Conservation (phyloP, 148 eudicot genomes). For the Cornus florida region DNA sequence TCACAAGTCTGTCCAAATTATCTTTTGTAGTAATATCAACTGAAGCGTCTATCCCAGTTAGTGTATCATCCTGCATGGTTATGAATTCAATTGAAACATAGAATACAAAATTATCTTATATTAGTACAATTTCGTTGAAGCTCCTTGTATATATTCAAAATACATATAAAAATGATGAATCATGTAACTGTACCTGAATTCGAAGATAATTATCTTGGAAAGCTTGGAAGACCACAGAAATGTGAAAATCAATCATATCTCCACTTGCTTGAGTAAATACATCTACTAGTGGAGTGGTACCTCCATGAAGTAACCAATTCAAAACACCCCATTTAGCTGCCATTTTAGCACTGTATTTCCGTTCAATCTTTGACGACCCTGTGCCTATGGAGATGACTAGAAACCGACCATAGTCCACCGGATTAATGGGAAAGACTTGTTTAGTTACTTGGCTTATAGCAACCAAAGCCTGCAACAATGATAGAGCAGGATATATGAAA, state of each 20-base stretch:
- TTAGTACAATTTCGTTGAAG: no score
- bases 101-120: no score
- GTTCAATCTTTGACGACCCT: slow-evolving; percentile 3
- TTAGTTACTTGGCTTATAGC: slow-evolving; percentile 16
- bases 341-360: slow-evolving; percentile 12
- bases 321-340: slow-evolving; percentile 21
- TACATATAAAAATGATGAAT: neutral
- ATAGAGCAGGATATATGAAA: no score
- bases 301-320: slow-evolving; percentile 10
- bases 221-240: slow-evolving; percentile 12
- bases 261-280: slow-evolving; percentile 21
- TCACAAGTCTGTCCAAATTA: slow-evolving; percentile 42
- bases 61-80: slow-evolving; percentile 41
- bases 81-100: neutral
- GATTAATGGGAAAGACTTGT: slow-evolving; percentile 2
- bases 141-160: no score
- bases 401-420: slow-evolving; percentile 7
- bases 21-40: slow-evolving; percentile 45
- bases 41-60: slow-evolving; percentile 35
- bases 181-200: slow-evolving; percentile 3
- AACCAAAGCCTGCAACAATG: slow-evolving; percentile 13
- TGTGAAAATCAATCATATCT: slow-evolving; percentile 22
- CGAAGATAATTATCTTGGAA: slow-evolving; percentile 12
- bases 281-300: slow-evolving; percentile 13
- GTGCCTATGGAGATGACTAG: slow-evolving; percentile 23